These are phyloP conservation scores for Lupinus albus DNA, from an alignment of 306 rosid genomes.

Conservation along the genomic window DNA sequence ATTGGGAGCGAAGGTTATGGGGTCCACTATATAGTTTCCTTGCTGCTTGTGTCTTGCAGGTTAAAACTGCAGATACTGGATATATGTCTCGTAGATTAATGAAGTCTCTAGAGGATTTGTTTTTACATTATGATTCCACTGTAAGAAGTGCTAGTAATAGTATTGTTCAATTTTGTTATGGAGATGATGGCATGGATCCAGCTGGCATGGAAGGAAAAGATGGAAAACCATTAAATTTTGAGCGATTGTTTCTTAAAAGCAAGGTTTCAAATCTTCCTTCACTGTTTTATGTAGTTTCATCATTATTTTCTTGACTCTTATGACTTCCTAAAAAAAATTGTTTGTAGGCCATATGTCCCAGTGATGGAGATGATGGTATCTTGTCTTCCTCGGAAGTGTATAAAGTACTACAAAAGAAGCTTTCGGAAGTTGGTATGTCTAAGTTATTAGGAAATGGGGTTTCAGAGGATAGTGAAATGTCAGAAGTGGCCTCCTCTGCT, in stretches of 20 bases:
- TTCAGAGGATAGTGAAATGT: conserved; percentile 54
- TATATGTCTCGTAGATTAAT: conserved; percentile 95
- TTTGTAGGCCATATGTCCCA: conserved; percentile 76
- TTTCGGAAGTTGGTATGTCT: conserved; percentile 57
- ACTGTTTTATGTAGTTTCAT: conserved; percentile 31
- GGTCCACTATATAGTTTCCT: conserved; percentile 25
- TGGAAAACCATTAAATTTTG: conserved; percentile 88
- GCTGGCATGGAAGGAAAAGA: conserved; percentile 83
- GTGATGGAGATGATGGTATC: conserved; percentile 48
- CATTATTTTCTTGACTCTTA: conserved; percentile 15
- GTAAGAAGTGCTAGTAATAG: conserved; percentile 79
- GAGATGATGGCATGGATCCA: conserved; percentile 98
- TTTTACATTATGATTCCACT: conserved; percentile 78
- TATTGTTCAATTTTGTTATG: conserved; percentile 85
- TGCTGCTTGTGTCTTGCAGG: conserved; percentile 56
- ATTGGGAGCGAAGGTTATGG: conserved; percentile 10
- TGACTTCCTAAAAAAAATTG: background rate
- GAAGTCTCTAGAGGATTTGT: conserved; percentile 83
- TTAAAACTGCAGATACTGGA: conserved; percentile 98
- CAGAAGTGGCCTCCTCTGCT: conserved; percentile 60
- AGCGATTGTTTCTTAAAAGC: conserved; percentile 68
- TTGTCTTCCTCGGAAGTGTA: conserved; percentile 64
- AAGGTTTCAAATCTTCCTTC: conserved; percentile 58
- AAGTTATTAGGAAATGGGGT: conserved; percentile 51
- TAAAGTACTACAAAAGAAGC: conserved; percentile 60